Evolutionary conservation across 768 basidiomycete genomes (phyloP).

Genomic region (Russula ochroleuca): DNA sequence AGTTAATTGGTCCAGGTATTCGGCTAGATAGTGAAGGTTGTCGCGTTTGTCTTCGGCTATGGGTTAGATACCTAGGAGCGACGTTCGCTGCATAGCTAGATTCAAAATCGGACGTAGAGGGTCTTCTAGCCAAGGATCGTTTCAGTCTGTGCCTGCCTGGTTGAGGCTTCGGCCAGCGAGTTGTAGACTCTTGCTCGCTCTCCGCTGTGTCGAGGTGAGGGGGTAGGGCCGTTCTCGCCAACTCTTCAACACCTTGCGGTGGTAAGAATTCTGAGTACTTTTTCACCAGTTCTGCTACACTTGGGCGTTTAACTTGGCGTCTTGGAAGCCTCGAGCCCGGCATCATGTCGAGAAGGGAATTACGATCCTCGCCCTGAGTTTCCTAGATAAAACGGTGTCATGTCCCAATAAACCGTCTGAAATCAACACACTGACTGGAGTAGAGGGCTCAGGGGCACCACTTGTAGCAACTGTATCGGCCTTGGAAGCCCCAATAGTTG

Average conservation of each 20-base stretch:
- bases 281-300: conserved; percentile 81
- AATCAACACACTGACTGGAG: conserved; percentile 25
- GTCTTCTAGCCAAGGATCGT: conserved; percentile 49
- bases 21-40: conserved; percentile 38
- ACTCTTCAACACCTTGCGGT: conserved; percentile 63
- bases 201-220: conserved; percentile 58
- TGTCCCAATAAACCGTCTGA: neutral
- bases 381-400: conserved; percentile 13
- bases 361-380: neutral
- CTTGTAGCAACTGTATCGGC: conserved; percentile 17
- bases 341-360: conserved; percentile 28
- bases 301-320: conserved; percentile 50
- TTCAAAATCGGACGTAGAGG: conserved; percentile 82
- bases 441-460: conserved; percentile 5
- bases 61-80: conserved; percentile 68
- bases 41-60: conserved; percentile 43
- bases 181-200: conserved; percentile 68
- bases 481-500: conserved; percentile 66
- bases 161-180: conserved; percentile 36
- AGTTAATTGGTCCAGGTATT: conserved; percentile 50
- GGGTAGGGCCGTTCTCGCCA: conserved; percentile 64
- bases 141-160: conserved; percentile 46
- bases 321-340: conserved; percentile 61
- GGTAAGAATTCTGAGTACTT: conserved; percentile 77
- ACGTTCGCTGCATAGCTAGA: conserved; percentile 91